Evolutionary conservation across 495 filamentous ascomycete genomes (phyloP).

Genomic region (Jackrogersella multiformis): DNA sequence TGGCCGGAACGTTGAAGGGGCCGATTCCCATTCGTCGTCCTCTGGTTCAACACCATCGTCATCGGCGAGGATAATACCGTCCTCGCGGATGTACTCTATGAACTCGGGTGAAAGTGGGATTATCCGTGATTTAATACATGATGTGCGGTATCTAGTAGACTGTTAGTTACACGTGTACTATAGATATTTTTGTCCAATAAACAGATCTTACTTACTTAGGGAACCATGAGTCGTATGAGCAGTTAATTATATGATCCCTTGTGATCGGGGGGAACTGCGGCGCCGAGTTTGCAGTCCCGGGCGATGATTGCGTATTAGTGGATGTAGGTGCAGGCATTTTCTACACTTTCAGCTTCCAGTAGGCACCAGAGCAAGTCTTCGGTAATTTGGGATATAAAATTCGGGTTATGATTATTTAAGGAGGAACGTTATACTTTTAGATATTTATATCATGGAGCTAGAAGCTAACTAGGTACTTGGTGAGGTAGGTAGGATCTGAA

Average conservation of each 20-base stretch:
- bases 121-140: slow-evolving; percentile 83
- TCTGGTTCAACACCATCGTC: slow-evolving; percentile 56
- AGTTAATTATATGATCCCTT: slow-evolving; percentile 87
- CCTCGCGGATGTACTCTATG: slow-evolving; percentile 85
- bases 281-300: slow-evolving; percentile 25
- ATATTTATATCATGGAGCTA: slow-evolving; percentile 31
- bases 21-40: slow-evolving; percentile 58
- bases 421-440: neutral
- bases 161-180: slow-evolving; percentile 26
- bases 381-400: neutral
- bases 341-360: neutral
- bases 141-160: slow-evolving; percentile 69
- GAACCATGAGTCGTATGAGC: slow-evolving; percentile 93
- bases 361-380: neutral
- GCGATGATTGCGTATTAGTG: slow-evolving; percentile 33
- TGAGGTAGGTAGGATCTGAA: too few relatives aligned
- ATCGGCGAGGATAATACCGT: slow-evolving; percentile 88
- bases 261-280: slow-evolving; percentile 81
- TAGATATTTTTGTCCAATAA: neutral
- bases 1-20: slow-evolving; percentile 43
- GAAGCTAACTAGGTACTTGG: too few relatives aligned
- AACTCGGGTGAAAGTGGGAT: slow-evolving; percentile 80
- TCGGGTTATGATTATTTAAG: neutral
- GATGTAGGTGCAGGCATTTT: slow-evolving; percentile 41
- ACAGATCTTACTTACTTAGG: slow-evolving; percentile 63